These are phyloP conservation scores for Neurospora sp. DNA, from an alignment of 495 filamentous ascomycete species.

Conservation along the genomic window DNA sequence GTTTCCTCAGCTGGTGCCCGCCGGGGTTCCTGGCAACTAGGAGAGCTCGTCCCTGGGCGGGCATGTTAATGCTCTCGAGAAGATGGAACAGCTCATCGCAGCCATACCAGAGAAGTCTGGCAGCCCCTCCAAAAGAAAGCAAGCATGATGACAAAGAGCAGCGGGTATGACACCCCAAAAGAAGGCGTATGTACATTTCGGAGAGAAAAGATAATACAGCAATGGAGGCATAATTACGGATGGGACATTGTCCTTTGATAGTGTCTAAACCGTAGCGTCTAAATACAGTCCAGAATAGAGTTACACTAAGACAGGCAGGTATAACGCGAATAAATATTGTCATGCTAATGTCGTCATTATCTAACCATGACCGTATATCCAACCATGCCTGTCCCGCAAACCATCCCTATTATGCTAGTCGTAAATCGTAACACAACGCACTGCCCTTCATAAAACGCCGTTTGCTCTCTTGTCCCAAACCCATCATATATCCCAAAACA, in stretches of 20 bases:
- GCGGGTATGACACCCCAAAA: not conserved
- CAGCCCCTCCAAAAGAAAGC: not conserved
- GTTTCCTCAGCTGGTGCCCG: slow-evolving; percentile 45
- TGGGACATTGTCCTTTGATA: not conserved
- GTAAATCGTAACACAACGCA: not conserved
- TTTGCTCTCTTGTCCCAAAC: not conserved
- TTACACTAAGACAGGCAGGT: not conserved
- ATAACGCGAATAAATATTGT: not conserved
- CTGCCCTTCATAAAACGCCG: not conserved
- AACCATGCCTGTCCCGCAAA: not conserved
- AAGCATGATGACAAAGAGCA: not conserved
- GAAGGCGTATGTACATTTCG: not conserved
- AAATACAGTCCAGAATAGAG: not conserved
- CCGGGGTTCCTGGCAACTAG: slow-evolving; percentile 6
- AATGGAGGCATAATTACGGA: not conserved
- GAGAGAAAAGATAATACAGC: not conserved
- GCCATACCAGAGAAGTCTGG: not conserved
- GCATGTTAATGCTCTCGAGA: not conserved
- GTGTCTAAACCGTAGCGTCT: not conserved
- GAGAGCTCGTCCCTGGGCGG: not conserved
- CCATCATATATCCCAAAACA: not conserved
- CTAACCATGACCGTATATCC: not conserved
- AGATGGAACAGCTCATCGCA: not conserved
- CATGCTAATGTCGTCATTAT: not conserved
- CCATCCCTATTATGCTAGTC: not conserved